phyloP scores from a whole-genome alignment of 2,329 filamentous ascomycete genomes.

The Spiromastix sp. region DNA sequence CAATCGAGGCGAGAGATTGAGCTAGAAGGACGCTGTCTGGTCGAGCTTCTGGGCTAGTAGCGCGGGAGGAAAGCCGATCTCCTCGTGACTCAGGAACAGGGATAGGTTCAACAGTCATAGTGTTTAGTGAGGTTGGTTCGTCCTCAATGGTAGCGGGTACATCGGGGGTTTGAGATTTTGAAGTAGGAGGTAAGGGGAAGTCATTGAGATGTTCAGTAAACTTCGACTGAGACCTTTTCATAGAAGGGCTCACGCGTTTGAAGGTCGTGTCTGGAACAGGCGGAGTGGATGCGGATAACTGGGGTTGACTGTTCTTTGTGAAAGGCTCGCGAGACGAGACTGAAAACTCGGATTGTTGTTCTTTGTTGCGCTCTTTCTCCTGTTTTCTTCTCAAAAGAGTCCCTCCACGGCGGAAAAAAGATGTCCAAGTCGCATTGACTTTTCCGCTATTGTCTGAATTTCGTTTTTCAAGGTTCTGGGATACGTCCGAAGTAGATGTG shows the following conservation, averaged over 20 bases:
- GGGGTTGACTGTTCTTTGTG: constrained; percentile 42
- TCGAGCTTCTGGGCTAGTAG: constrained; percentile 40
- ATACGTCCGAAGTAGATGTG: constrained; percentile 42
- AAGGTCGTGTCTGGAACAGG: constrained; percentile 30
- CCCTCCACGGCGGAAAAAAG: constrained; percentile 62
- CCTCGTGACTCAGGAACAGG: constrained; percentile 21
- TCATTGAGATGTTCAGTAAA: constrained; percentile 91
- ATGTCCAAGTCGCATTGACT: constrained; percentile 49
- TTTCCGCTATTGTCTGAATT: constrained; percentile 44
- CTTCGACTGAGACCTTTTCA: constrained; percentile 75
- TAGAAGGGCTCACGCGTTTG: constrained; percentile 42
- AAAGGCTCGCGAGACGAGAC: constrained; percentile 89
- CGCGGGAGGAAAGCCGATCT: constrained; percentile 25
- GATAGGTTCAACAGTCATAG: constrained; percentile 5
- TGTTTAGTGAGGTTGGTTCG: constrained; percentile 8
- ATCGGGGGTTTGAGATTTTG: constrained; percentile 68
- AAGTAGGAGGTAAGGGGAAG: constrained; percentile 69
- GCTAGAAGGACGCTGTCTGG: constrained; percentile 46
- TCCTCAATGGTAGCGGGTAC: constrained; percentile 31
- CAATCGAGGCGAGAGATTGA: constrained; percentile 83
- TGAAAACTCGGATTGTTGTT: constrained; percentile 68
- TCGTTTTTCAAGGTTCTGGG: constrained; percentile 44
- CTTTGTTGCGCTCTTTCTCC: constrained; percentile 40
- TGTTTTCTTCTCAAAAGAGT: constrained; percentile 45
- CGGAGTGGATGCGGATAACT: constrained; percentile 34